These are phyloP conservation scores for Ampelocalamus luodianensis DNA, from an alignment of 176 grass and related monocot genomes.

Conservation along the genomic window DNA sequence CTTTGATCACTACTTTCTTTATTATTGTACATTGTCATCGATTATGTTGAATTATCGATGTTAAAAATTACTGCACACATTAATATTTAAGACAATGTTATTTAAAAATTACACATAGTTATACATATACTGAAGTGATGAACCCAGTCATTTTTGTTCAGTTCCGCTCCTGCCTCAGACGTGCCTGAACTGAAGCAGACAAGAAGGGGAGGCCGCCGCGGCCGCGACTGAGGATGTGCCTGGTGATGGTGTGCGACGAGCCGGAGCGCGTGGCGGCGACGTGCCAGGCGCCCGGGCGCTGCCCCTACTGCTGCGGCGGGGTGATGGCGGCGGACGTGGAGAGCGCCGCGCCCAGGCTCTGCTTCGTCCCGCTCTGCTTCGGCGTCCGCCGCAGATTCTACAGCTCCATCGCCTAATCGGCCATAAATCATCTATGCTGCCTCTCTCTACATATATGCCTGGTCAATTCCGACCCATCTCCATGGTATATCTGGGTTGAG, in stretches of 20 bases:
- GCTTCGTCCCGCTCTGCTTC: constrained; percentile 66
- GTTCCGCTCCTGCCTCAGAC: too few relatives aligned
- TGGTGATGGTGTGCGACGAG: constrained; percentile 67
- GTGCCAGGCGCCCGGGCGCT: constrained; percentile 60
- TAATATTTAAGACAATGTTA: too few relatives aligned
- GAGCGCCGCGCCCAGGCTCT: constrained; percentile 61
- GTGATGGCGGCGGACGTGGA: constrained; percentile 66
- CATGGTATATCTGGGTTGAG: neutral
- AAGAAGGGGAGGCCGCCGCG: neutral
- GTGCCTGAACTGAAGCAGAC: neutral
- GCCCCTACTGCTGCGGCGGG: constrained; percentile 68
- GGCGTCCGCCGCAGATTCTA: constrained; percentile 49
- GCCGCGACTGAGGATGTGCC: constrained; percentile 48
- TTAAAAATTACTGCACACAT: too few relatives aligned
- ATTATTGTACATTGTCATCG: too few relatives aligned
- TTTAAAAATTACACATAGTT: too few relatives aligned
- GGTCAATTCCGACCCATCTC: neutral
- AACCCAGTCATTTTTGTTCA: too few relatives aligned
- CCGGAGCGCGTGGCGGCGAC: constrained; percentile 59
- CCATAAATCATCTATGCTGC: neutral
- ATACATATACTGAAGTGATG: too few relatives aligned
- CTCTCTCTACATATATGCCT: neutral
- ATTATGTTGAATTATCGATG: too few relatives aligned
- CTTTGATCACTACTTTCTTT: too few relatives aligned
- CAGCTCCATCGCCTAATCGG: constrained; percentile 50